These are phyloP conservation scores for Lachnellula subtilissima DNA, from an alignment of 2,329 filamentous ascomycete species.

Conservation along the genomic window DNA sequence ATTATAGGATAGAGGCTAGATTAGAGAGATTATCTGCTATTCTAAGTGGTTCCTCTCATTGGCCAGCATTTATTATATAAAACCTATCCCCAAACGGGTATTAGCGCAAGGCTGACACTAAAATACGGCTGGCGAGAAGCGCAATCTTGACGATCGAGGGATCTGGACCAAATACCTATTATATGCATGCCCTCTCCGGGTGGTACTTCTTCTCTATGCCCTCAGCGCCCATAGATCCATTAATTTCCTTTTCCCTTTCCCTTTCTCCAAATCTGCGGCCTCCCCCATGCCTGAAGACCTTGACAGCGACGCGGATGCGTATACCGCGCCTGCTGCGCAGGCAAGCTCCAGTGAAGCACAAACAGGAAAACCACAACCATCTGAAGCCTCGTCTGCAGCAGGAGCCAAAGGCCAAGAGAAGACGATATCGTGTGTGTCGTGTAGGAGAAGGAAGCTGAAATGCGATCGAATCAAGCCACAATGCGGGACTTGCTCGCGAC, in stretches of 20 bases:
- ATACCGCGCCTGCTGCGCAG: neutral
- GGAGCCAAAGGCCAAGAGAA: constrained; percentile 32
- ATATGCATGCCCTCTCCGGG: too few species aligned
- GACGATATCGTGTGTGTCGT: constrained; percentile 77
- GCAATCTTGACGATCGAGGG: too few species aligned
- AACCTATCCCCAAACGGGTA: too few species aligned
- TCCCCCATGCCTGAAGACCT: neutral
- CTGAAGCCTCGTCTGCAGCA: neutral
- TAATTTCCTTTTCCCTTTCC: neutral
- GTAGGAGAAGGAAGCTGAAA: constrained; percentile 77
- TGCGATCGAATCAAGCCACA: constrained; percentile 78
- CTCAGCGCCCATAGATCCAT: neutral
- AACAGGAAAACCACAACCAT: neutral
- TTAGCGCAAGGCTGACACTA: too few species aligned
- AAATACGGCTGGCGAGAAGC: too few species aligned
- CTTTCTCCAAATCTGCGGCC: neutral
- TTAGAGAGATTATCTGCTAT: too few species aligned
- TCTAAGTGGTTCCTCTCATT: too few species aligned
- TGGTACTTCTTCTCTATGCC: too few species aligned
- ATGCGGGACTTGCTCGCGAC: constrained; percentile 72
- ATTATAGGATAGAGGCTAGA: too few species aligned
- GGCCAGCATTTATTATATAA: too few species aligned
- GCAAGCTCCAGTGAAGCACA: neutral
- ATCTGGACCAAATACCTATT: too few species aligned
- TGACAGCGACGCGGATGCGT: neutral